Evolutionary conservation across 208 protist species (phyloP).

Genomic region (Trypanosoma mega): DNA sequence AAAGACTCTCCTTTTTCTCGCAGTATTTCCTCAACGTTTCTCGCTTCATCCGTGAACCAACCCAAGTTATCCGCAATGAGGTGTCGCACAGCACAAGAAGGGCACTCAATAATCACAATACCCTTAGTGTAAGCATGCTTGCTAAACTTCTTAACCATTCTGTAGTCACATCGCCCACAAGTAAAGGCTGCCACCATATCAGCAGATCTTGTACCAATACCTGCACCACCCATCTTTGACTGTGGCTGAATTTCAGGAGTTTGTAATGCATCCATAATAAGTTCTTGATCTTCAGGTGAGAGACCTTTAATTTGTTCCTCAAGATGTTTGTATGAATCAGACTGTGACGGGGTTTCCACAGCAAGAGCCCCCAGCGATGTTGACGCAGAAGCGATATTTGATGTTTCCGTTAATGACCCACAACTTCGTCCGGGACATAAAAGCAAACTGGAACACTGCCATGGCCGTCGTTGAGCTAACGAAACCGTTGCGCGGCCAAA

Average conservation of each 20-base stretch:
- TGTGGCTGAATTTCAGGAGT: slow-evolving; percentile 40
- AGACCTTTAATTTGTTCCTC: slow-evolving; percentile 42
- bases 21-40: slow-evolving; percentile 86
- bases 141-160: slow-evolving; percentile 90
- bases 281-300: slow-evolving; percentile 51
- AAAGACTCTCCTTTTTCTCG: slow-evolving; percentile 72
- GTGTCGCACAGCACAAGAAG: slow-evolving; percentile 81
- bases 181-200: slow-evolving; percentile 92
- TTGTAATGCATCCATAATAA: slow-evolving; percentile 59
- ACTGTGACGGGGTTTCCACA: slow-evolving; percentile 7
- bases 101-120: slow-evolving; percentile 91
- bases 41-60: slow-evolving; percentile 77
- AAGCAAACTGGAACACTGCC: background rate
- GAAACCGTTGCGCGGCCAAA: too few relatives aligned
- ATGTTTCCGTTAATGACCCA: too few relatives aligned
- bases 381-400: too few relatives aligned
- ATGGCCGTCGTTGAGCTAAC: too few relatives aligned
- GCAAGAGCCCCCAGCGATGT: background rate
- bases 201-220: slow-evolving; percentile 68
- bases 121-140: slow-evolving; percentile 92
- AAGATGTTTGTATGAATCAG: slow-evolving; percentile 19
- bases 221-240: slow-evolving; percentile 75
- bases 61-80: slow-evolving; percentile 92
- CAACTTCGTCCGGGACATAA: slow-evolving; percentile 11
- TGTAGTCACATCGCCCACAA: slow-evolving; percentile 81